Percentiles rank a stretch among this genome's conserved stretches.
Evolutionary conservation across 2,329 filamentous ascomycete species (phyloP).

Genomic region (Penicillium sp.): DNA sequence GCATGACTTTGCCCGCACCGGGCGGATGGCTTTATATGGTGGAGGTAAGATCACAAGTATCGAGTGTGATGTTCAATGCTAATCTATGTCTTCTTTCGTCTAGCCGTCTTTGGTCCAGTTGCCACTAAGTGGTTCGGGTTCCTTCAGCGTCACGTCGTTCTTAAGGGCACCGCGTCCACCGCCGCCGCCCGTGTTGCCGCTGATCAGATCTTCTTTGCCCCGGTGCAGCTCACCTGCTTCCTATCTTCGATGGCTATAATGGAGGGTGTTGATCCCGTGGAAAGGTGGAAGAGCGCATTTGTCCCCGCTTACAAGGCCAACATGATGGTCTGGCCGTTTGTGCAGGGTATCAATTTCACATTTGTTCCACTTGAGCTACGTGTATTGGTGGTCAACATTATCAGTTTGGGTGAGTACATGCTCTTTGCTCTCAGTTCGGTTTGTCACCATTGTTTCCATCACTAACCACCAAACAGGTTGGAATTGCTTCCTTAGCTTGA

Average conservation of each 20-base stretch:
- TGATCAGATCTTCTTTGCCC: slow-evolving; percentile 82
- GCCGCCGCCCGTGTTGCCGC: slow-evolving; percentile 73
- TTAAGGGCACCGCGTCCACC: slow-evolving; percentile 63
- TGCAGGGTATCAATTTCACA: slow-evolving; percentile 85
- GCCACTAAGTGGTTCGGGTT: slow-evolving; percentile 85
- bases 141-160: slow-evolving; percentile 69
- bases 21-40: slow-evolving; percentile 51
- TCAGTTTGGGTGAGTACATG: slow-evolving; percentile 61
- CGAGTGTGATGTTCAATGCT: not conserved
- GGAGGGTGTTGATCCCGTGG: slow-evolving; percentile 64
- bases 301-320: slow-evolving; percentile 72
- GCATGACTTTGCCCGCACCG: slow-evolving; percentile 62
- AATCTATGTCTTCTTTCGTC: not conserved
- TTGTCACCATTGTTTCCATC: not conserved
- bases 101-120: slow-evolving; percentile 77
- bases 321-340: slow-evolving; percentile 82
- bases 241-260: slow-evolving; percentile 79
- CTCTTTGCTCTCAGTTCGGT: not conserved
- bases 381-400: slow-evolving; percentile 80
- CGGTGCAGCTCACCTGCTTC: slow-evolving; percentile 79
- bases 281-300: slow-evolving; percentile 74
- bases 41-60: slow-evolving; percentile 40
- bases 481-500: slow-evolving; percentile 59
- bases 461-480: slow-evolving; percentile 44
- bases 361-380: slow-evolving; percentile 80